A percentile compares a stretch with the other conserved stretches of the same genome.
phyloP scores from a whole-genome alignment of 306 rosid species.

The Delonix regia region DNA sequence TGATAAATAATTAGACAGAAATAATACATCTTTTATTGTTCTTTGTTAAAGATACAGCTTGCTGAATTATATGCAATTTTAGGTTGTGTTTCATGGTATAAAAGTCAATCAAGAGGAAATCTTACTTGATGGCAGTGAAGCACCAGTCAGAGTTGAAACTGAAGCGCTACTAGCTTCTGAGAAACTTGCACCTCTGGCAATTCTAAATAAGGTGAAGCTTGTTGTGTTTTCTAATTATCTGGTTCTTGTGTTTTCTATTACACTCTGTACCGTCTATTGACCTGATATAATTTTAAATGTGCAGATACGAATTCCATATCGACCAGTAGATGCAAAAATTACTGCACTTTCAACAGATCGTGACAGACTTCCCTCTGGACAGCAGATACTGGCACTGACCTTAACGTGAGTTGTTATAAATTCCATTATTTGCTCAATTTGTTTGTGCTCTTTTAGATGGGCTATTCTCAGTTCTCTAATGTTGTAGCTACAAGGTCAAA shows the following conservation, averaged over 20 bases:
- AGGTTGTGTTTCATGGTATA: slow-evolving; percentile 89
- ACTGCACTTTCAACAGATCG: slow-evolving; percentile 76
- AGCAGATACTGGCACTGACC: slow-evolving; percentile 84
- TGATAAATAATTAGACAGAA: slow-evolving; percentile 5
- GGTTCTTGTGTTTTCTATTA: background rate
- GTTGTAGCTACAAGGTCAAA: slow-evolving; percentile 86
- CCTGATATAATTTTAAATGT: slow-evolving; percentile 32
- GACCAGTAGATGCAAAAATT: slow-evolving; percentile 82
- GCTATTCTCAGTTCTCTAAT: slow-evolving; percentile 35
- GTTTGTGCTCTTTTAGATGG: slow-evolving; percentile 19
- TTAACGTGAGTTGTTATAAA: slow-evolving; percentile 68
- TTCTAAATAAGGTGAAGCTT: slow-evolving; percentile 76
- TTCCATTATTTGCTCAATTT: slow-evolving; percentile 36
- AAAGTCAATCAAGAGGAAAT: slow-evolving; percentile 67
- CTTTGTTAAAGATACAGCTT: slow-evolving; percentile 31
- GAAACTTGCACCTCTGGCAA: slow-evolving; percentile 85
- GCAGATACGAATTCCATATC: slow-evolving; percentile 85
- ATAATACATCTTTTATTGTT: slow-evolving; percentile 22
- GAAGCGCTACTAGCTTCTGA: slow-evolving; percentile 81
- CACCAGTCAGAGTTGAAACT: slow-evolving; percentile 81
- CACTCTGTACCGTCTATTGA: slow-evolving; percentile 28
- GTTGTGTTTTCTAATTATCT: background rate
- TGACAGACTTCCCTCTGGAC: slow-evolving; percentile 89
- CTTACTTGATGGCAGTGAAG: slow-evolving; percentile 95
- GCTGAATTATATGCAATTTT: slow-evolving; percentile 35